Evolutionary conservation across 2,329 filamentous ascomycete species (phyloP), one percentile per base, ranked within the genome.

Genomic region (Fusarium setosum): DNA sequence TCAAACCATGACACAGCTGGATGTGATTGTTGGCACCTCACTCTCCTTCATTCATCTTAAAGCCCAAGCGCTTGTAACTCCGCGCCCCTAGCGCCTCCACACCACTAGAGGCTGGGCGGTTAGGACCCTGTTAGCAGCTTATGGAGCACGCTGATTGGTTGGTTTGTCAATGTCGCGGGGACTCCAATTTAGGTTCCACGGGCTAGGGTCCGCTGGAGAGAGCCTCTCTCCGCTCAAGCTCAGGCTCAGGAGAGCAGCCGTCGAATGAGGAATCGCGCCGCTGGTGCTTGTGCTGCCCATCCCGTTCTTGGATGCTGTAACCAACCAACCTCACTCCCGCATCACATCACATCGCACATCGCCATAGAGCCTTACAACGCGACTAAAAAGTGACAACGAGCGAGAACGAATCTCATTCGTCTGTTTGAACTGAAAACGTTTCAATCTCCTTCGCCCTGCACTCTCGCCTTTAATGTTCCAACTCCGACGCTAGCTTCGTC

Each of bases 151-250:
- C 6, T 55, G 35, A 71, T 72, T 72, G 70, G 70, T 5, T 35
- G 18, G 12, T n/a, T 15, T 5, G n/a, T 24, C 44, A n/a, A 45
- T 13, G 31, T 26, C 65, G 70, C 63, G 69, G 69, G 63, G 67
- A 56, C 63, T 62, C 68, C 64, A 71, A 72, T 71, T 69, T 72
- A 65, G 65, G 67, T 71, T 70, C 56, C 55, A 67, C 60, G 58
- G 56, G 34, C 57, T 42, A 47, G 45, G 52, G 55, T 53, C 57
- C 63, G 53, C 63, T 62, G 35, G 49, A 26, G 55, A 44, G 57
- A 65, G 63, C 61, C 57, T 58, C 60, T 63, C 45, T 52, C 49
- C 49, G 49, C 63, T 42, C 57, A 63, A 68, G 56, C 58, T 62
- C 37, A 60, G 64, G 59, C 51, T 72, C 70, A 72, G 70, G 70